Conservation (phyloP, 495 filamentous ascomycete genomes). For the Lepraria neglecta region DNA sequence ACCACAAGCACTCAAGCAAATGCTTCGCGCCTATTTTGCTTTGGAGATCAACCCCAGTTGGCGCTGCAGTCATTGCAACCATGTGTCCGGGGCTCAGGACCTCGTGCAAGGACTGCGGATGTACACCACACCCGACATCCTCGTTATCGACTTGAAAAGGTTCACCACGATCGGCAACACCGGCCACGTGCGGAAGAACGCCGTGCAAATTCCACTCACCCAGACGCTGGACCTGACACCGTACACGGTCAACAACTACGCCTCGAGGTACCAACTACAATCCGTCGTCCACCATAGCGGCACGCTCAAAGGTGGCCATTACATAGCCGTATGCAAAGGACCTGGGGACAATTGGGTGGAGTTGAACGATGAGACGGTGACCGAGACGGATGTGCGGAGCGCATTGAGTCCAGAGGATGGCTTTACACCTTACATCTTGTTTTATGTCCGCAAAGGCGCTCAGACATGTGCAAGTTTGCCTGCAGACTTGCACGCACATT, state of each 20-base stretch:
- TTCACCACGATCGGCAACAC: background rate
- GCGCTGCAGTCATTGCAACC: background rate
- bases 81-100: background rate
- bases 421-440: slow-evolving; percentile 25
- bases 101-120: background rate
- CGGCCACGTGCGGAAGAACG: slow-evolving; percentile 6
- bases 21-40: background rate
- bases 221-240: slow-evolving; percentile 15
- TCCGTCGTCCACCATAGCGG: slow-evolving; percentile 31
- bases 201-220: slow-evolving; percentile 3
- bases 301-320: slow-evolving; percentile 29
- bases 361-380: slow-evolving; percentile 28
- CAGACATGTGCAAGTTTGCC: too few relatives aligned
- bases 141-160: background rate
- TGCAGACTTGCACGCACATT: too few relatives aligned
- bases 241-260: background rate
- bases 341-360: slow-evolving; percentile 28
- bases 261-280: slow-evolving; percentile 15
- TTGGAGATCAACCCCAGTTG: background rate
- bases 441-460: slow-evolving; percentile 5
- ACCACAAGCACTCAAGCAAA: background rate
- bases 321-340: slow-evolving; percentile 29
- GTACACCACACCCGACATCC: background rate
- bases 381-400: background rate
- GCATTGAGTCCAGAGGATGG: slow-evolving; percentile 13